Conservation (phyloP, 2,329 filamentous ascomycete species). For the Colletotrichum limetticola region DNA sequence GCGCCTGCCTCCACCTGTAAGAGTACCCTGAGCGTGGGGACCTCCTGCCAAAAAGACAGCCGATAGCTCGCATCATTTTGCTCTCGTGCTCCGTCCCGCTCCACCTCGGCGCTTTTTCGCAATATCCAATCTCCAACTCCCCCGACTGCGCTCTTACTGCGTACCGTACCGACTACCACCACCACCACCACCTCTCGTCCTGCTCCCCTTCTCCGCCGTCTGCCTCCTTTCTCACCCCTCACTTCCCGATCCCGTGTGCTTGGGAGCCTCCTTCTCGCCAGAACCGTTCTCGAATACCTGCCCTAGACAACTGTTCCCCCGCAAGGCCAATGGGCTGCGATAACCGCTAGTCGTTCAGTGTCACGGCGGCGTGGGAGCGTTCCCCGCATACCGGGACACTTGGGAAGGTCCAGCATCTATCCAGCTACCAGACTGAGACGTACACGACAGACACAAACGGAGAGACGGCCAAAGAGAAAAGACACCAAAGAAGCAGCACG, state of each 20-base stretch:
- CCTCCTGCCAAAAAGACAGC: slow-evolving; percentile 31
- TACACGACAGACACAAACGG: slow-evolving; percentile 10
- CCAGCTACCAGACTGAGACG: slow-evolving; percentile 16
- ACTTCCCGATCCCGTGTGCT: slow-evolving; percentile 29
- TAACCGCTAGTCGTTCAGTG: slow-evolving; percentile 64
- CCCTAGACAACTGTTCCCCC: slow-evolving; percentile 15
- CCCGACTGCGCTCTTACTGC: slow-evolving; percentile 17
- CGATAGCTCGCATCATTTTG: slow-evolving; percentile 34
- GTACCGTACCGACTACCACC: slow-evolving; percentile 17
- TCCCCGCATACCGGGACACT: slow-evolving; percentile 65
- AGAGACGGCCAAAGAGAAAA: neutral
- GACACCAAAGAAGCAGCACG: slow-evolving; percentile 12
- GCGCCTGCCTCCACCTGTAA: slow-evolving; percentile 17
- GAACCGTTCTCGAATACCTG: slow-evolving; percentile 10
- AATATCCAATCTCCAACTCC: slow-evolving; percentile 33
- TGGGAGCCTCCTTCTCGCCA: slow-evolving; percentile 29
- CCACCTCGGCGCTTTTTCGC: slow-evolving; percentile 36
- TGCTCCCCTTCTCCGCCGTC: slow-evolving; percentile 5
- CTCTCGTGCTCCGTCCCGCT: slow-evolving; percentile 34
- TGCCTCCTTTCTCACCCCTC: slow-evolving; percentile 38
- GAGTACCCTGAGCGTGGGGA: slow-evolving; percentile 15
- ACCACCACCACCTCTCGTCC: slow-evolving; percentile 2
- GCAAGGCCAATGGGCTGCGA: slow-evolving; percentile 65
- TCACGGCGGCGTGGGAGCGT: slow-evolving; percentile 68
- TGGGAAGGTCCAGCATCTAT: slow-evolving; percentile 31